Evolutionary conservation across 768 basidiomycete genomes (phyloP).

Genomic region (Lactifluus pinguis): DNA sequence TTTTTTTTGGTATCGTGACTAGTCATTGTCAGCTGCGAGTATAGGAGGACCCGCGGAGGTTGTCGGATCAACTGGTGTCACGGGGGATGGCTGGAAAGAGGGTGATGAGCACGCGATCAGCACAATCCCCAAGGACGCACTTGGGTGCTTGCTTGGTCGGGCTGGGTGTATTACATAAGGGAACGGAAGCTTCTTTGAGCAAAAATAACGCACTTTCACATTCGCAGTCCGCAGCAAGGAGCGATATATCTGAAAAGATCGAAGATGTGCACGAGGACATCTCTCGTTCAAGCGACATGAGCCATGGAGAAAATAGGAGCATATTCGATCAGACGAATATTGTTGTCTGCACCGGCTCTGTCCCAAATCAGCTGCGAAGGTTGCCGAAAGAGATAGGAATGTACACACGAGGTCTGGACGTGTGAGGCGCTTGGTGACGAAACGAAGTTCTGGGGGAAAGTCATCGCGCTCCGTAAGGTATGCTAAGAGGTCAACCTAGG

Average conservation of each 20-base stretch:
- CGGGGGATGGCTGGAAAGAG: background rate
- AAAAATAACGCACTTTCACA: background rate
- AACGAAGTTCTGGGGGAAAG: background rate
- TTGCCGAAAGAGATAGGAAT: background rate
- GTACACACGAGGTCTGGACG: background rate
- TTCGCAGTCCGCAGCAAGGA: background rate
- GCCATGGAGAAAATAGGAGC: background rate
- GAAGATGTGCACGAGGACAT: background rate
- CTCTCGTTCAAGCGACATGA: background rate
- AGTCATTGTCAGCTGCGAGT: background rate
- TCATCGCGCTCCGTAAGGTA: background rate
- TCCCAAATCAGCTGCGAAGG: background rate
- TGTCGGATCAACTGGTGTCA: background rate
- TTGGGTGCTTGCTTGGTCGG: background rate
- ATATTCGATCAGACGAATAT: background rate
- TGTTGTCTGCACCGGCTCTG: background rate
- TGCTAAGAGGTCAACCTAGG: background rate
- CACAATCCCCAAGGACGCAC: background rate
- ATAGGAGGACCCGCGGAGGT: background rate
- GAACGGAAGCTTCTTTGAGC: no score
- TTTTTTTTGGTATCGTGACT: background rate
- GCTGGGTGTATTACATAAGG: background rate
- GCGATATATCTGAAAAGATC: background rate
- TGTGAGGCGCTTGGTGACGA: background rate
- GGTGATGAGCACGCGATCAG: background rate